Evolutionary conservation across 2,329 filamentous ascomycete genomes (phyloP), one percentile per base, ranked within the genome.

Genomic region (Penicillium italicum): DNA sequence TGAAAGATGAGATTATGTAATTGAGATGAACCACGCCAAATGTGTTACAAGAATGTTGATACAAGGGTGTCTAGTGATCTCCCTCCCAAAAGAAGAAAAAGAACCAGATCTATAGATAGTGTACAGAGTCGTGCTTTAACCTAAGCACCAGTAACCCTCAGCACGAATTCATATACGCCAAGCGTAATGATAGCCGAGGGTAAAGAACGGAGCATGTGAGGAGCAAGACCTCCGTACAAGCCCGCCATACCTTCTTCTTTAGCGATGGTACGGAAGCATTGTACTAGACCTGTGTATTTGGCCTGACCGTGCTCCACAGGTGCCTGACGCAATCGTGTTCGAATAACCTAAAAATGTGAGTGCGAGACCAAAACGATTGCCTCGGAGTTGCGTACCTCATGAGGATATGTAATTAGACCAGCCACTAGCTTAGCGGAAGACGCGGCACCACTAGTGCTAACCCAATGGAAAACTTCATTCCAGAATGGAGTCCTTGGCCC

Each of bases 161-260:
- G 62, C 47, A 73, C 71, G 58, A 72, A 69, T 59, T 74, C 70
- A 62, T 73, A 74, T 34, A 71, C 70, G 45, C 71, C 70, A 30
- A 74, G 66, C 0, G 71, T 73, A 42, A 74, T 71, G 37, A 71
- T 66, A 28, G 71, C 70, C 7, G 71, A 71, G 46, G 70, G 71
- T 26, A 74, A 66, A 24, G 69, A 69, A 18, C 71, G 69, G 22
- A 68, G 59, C 56, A 73, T 67, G 55, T 74, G 71, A n/a, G 70
- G 69, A 44, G 67, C 70, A 54, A 73, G 44, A 30, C 71, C 71
- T 48, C 71, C 69, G 45, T 74, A 74, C n/a, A 74, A 50, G 11
- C 69, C 69, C 1, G 62, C 66, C 51, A 72, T 58, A 20, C 71
- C 71, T 60, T 74, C 71, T 57, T 73, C 68, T 55, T 70, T 72